These are phyloP conservation scores for Meira miltonrushii DNA, from an alignment of 1,284 basidiomycete genomes.

Conservation along the genomic window DNA sequence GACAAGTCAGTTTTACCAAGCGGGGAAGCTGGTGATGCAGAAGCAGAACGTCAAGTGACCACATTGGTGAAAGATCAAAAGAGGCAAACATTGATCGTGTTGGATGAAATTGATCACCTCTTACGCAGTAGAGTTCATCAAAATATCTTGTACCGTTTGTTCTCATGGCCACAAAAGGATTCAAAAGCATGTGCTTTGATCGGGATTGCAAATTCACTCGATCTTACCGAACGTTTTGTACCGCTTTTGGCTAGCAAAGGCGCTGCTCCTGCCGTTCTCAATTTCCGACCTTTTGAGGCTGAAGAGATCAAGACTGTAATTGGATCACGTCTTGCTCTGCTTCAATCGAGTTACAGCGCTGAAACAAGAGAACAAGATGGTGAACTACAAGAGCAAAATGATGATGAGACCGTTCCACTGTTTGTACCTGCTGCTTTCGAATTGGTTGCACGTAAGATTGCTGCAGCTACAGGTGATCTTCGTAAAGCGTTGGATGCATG, in stretches of 20 bases:
- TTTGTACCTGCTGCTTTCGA: constrained; percentile 52
- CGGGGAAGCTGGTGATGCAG: constrained; percentile 6
- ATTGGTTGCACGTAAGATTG: constrained; percentile 54
- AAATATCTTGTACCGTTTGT: constrained; percentile 53
- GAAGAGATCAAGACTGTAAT: constrained; percentile 52
- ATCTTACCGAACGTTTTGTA: constrained; percentile 46
- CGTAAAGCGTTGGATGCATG: constrained; percentile 53
- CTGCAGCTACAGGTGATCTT: constrained; percentile 53
- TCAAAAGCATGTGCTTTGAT: constrained; percentile 21
- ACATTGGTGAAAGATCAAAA: constrained; percentile 2
- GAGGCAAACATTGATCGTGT: constrained; percentile 41
- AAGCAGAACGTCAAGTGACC: constrained; percentile 19
- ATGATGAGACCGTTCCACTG: constrained; percentile 30
- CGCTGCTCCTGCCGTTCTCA: constrained; percentile 50
- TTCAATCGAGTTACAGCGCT: constrained; percentile 28
- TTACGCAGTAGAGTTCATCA: constrained; percentile 42
- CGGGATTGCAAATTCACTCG: constrained; percentile 48
- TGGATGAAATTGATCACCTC: constrained; percentile 56
- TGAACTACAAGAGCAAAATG: neutral
- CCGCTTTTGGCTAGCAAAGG: constrained; percentile 42
- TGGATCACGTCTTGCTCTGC: constrained; percentile 43
- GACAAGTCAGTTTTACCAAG: constrained; percentile 6
- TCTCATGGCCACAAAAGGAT: constrained; percentile 37
- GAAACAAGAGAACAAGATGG: neutral
- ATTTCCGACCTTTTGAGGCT: constrained; percentile 53